phyloP scores from a whole-genome alignment of 2,329 filamentous ascomycete species.

The Didymosphaeria variabile region DNA sequence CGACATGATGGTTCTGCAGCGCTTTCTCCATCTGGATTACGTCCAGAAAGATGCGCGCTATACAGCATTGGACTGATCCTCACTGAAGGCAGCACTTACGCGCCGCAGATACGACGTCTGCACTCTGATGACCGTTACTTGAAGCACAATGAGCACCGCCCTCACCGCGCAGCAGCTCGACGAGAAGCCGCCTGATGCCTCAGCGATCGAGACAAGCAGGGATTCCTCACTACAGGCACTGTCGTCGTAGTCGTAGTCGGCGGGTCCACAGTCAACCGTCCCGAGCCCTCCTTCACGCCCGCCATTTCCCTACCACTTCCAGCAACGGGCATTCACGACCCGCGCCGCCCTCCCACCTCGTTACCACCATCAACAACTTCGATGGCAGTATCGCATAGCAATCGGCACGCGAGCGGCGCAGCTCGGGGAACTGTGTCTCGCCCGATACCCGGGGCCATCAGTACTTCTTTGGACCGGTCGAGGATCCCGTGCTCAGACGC shows the following conservation, averaged over 20 bases:
- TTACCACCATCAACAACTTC: slow-evolving; percentile 45
- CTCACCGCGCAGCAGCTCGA: slow-evolving; percentile 20
- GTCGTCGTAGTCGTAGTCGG: slow-evolving; percentile 26
- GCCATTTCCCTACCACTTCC: slow-evolving; percentile 61
- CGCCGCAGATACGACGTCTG: not conserved
- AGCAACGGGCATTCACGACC: slow-evolving; percentile 56
- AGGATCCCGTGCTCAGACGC: slow-evolving; percentile 59
- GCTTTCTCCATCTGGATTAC: not conserved
- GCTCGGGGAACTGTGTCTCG: slow-evolving; percentile 61
- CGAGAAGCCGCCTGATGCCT: slow-evolving; percentile 21
- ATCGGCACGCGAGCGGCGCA: slow-evolving; percentile 59
- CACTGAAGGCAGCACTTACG: slow-evolving; percentile 13
- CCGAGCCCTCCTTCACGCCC: slow-evolving; percentile 49
- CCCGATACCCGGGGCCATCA: slow-evolving; percentile 52
- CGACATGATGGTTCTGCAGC: not conserved
- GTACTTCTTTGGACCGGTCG: slow-evolving; percentile 66
- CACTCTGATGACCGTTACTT: not conserved
- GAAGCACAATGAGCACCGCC: slow-evolving; percentile 14
- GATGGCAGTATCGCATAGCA: slow-evolving; percentile 59
- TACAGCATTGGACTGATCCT: not conserved
- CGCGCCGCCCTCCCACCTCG: slow-evolving; percentile 52
- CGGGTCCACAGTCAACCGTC: slow-evolving; percentile 24
- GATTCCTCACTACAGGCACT: slow-evolving; percentile 24
- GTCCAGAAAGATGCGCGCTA: slow-evolving; percentile 7
- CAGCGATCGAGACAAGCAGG: slow-evolving; percentile 29